Conservation (phyloP, 768 basidiomycete genomes). For the Sarcodon sp. region DNA sequence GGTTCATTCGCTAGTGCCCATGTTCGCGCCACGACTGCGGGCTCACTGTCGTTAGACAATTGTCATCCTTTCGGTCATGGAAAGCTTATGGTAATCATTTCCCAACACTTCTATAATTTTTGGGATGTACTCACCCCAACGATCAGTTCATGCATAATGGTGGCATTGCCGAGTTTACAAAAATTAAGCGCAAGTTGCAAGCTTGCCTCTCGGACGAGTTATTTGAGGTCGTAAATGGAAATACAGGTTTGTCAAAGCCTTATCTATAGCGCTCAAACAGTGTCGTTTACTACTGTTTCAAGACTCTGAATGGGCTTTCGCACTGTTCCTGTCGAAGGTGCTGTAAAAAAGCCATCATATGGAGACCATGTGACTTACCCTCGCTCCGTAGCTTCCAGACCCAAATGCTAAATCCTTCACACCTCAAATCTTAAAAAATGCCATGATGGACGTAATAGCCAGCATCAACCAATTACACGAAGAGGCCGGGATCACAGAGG, state of each 20-base stretch:
- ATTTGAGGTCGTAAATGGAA: constrained; percentile 82
- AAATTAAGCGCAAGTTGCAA: constrained; percentile 76
- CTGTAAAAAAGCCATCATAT: neutral
- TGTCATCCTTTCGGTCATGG: constrained; percentile 92
- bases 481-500: constrained; percentile 63
- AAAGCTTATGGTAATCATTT: constrained; percentile 67
- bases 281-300: neutral
- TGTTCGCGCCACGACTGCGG: constrained; percentile 89
- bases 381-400: constrained; percentile 51
- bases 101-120: neutral
- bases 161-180: constrained; percentile 72
- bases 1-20: constrained; percentile 45
- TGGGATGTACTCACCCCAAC: neutral
- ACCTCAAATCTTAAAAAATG: constrained; percentile 55
- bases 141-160: constrained; percentile 97
- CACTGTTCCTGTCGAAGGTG: constrained; percentile 78
- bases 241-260: constrained; percentile 51
- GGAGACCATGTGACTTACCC: neutral
- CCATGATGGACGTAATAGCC: constrained; percentile 83
- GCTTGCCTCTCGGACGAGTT: constrained; percentile 65
- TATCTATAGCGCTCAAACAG: neutral
- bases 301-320: constrained; percentile 98
- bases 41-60: constrained; percentile 84
- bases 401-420: constrained; percentile 67
- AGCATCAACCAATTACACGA: constrained; percentile 66